A percentile compares a stretch with the other conserved stretches of the same genome.
These are phyloP conservation scores for Heritiera littoralis DNA, from an alignment of 345 rosid species.

Conservation along the genomic window DNA sequence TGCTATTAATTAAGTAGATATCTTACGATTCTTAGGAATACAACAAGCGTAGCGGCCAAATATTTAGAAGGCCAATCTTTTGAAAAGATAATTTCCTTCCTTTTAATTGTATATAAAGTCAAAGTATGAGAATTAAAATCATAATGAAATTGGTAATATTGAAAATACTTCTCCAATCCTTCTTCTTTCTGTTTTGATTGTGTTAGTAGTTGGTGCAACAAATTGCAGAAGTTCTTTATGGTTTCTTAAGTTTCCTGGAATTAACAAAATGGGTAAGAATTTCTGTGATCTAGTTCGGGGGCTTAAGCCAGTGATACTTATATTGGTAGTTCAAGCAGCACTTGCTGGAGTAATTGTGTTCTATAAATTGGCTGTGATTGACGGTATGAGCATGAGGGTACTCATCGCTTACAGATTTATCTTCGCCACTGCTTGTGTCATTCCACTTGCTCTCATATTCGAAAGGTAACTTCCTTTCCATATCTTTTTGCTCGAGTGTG, in stretches of 20 bases:
- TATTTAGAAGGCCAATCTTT: neutral
- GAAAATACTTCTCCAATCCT: neutral
- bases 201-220: neutral
- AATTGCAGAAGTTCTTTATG: neutral
- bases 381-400: conserved; percentile 17
- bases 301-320: neutral
- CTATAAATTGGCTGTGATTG: neutral
- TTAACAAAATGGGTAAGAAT: neutral
- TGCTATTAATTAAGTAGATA: neutral
- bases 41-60: neutral
- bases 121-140: neutral
- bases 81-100: neutral
- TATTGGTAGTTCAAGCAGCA: conserved; percentile 9
- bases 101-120: neutral
- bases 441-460: neutral
- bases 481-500: neutral
- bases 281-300: neutral
- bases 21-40: neutral
- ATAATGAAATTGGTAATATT: neutral
- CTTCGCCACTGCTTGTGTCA: neutral
- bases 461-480: neutral
- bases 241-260: neutral
- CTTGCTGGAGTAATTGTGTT: neutral
- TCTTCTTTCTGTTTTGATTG: neutral
- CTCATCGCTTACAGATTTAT: conserved; percentile 7